Evolutionary conservation across 352 stramenopile species (phyloP).

Genomic region (Pythium utonaiense): DNA sequence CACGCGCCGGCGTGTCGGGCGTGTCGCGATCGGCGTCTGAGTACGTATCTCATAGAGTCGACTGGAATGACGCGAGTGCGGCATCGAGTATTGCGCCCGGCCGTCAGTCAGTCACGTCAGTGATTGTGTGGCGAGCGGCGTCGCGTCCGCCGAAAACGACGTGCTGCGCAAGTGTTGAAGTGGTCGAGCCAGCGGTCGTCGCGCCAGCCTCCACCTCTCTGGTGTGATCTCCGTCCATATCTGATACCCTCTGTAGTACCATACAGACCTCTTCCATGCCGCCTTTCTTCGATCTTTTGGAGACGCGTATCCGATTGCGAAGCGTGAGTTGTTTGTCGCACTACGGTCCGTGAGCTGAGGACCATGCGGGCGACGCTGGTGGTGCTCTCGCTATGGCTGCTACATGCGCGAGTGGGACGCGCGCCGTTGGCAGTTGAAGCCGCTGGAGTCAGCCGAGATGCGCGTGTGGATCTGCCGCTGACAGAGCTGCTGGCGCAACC

Average conservation of each 20-base stretch:
- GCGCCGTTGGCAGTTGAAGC: neutral
- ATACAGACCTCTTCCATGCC: neutral
- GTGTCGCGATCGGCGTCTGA: too few species aligned
- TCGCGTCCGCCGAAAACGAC: too few species aligned
- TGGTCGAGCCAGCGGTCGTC: too few species aligned
- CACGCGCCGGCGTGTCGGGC: too few species aligned
- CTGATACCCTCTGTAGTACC: neutral
- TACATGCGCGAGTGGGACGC: neutral
- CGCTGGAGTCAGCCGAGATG: neutral
- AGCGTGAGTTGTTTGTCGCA: too few species aligned
- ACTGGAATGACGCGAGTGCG: too few species aligned
- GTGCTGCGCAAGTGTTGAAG: neutral
- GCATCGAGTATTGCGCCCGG: too few species aligned
- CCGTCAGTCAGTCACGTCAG: too few species aligned
- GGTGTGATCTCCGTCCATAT: neutral
- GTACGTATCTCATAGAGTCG: too few species aligned
- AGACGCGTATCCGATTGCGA: neutral
- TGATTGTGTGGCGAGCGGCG: too few species aligned
- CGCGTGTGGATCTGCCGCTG: conserved; percentile 9
- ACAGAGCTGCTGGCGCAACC: conserved; percentile 16
- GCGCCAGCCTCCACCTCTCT: too few species aligned
- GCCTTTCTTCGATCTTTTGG: conserved; percentile 26
- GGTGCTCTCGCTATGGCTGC: neutral
- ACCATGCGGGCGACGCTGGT: neutral
- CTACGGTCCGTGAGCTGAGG: too few species aligned